Evolutionary conservation across 176 grass and related monocot genomes (phyloP), one percentile per base, ranked within the genome.

Genomic region (Leersia perrieri): DNA sequence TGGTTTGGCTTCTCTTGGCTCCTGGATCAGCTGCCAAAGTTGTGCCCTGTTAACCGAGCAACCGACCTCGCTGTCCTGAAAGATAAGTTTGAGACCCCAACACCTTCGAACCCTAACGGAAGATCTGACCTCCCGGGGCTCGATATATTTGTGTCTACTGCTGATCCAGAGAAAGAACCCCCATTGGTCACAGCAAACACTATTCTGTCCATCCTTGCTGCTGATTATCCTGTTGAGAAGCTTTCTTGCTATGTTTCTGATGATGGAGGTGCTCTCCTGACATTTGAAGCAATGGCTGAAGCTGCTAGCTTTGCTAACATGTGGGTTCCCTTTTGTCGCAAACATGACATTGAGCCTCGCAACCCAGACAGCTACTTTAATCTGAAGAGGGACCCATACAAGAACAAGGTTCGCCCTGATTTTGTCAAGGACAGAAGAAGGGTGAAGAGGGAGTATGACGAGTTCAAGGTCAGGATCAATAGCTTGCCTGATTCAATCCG

Each of bases 281-380:
- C 96, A 33, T 99, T 99, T 73, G 96, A 99, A 76, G 96, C 96
- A 16, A 99, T 99, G 96, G 96, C 96, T 45, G 96, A 99, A 73
- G 96, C 96, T 68, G 96, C 92, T 33, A 99, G 96, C 88, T 99
- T 91, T 60, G 92, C 96, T 36, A 95, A 99, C 45, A 85, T 99
- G 63, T 99, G 96, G 96, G 92, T 93, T 33, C 96, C 96, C 2
- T 99, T 99, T 44, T 99, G 96, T 22, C 91, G 92, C 71, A 99
- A 99, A 73, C 96, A 99, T 38, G 61, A 33, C 27, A 91, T 99
- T 12, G 96, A 99, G 75, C 96, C 96, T 70, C 88, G 96, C 63
- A 95, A 95, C 53, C 96, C 92, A 2, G 96, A 99, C 3, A 99
- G 90, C 78, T 99, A 99, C 88, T 99, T 99, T 33, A 88, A 67